A percentile compares a stretch with the other conserved stretches of the same genome.
These are phyloP conservation scores for Vanrija pseudolonga DNA, from an alignment of 1,284 basidiomycete genomes.

Conservation along the genomic window DNA sequence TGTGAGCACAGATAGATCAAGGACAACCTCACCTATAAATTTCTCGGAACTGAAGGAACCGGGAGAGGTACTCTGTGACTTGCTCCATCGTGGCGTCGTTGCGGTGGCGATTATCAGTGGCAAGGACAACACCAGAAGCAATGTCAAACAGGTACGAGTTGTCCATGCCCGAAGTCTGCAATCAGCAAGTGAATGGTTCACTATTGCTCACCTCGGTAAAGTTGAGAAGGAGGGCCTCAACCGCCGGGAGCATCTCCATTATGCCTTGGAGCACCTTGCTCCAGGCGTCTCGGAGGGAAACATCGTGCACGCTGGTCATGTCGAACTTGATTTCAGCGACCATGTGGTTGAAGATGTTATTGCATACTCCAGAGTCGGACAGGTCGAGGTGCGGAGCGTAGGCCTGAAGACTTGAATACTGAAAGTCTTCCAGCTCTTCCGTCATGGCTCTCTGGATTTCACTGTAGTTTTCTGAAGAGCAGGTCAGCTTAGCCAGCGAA, in stretches of 20 bases:
- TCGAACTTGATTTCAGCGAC: conserved; percentile 51
- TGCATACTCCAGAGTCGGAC: conserved; percentile 31
- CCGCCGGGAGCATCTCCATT: conserved; percentile 51
- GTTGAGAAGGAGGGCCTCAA: conserved; percentile 52
- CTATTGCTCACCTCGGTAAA: conserved; percentile 47
- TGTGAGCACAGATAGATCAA: conserved; percentile 1
- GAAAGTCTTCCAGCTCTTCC: conserved; percentile 72
- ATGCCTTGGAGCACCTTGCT: conserved; percentile 53
- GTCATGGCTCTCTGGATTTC: conserved; percentile 80
- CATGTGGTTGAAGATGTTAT: conserved; percentile 39
- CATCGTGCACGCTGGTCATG: conserved; percentile 56
- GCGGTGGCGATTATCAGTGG: conserved; percentile 63
- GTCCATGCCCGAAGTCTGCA: conserved; percentile 80
- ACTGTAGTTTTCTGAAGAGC: conserved; percentile 70
- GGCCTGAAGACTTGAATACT: conserved; percentile 37
- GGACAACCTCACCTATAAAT: conserved; percentile 80
- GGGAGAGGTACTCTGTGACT: conserved; percentile 82
- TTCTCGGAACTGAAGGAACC: conserved; percentile 77
- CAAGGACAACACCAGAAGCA: conserved; percentile 78
- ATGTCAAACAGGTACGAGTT: conserved; percentile 93
- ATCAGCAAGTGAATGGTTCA: background rate
- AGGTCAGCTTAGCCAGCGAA: conserved; percentile 1
- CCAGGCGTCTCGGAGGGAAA: conserved; percentile 55
- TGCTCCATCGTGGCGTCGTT: conserved; percentile 80
- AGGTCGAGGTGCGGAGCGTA: conserved; percentile 31